phyloP scores from a whole-genome alignment of 2,329 filamentous ascomycete genomes.

The Fusarium hainanense region DNA sequence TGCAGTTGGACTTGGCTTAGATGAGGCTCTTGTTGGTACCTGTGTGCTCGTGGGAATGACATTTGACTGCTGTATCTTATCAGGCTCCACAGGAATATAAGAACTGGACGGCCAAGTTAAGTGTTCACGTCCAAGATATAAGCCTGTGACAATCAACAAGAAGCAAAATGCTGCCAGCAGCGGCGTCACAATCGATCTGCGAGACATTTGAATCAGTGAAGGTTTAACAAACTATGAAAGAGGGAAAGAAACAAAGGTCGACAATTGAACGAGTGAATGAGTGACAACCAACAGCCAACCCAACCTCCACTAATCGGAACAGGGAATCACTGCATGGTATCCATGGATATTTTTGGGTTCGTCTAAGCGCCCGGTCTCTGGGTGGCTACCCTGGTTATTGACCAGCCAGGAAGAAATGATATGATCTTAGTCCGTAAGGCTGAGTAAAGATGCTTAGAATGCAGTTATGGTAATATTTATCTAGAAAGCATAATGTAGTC shows the following conservation, averaged over 20 bases:
- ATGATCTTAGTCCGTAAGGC: not conserved
- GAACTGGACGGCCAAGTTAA: slow-evolving; percentile 16
- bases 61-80: not conserved
- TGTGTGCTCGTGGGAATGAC: not conserved
- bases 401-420: not conserved
- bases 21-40: not conserved
- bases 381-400: not conserved
- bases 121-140: slow-evolving; percentile 35
- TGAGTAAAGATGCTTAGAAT: not conserved
- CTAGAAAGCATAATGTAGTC: no score
- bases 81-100: not conserved
- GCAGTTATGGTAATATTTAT: not conserved
- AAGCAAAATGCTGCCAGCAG: slow-evolving; percentile 32
- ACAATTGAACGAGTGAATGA: not conserved
- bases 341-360: slow-evolving; percentile 13
- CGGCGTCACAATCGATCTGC: slow-evolving; percentile 13
- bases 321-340: not conserved
- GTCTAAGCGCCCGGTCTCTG: slow-evolving; percentile 13
- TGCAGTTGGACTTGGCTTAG: not conserved
- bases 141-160: slow-evolving; percentile 23
- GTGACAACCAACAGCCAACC: slow-evolving; percentile 7
- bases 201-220: slow-evolving; percentile 21
- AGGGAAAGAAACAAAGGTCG: not conserved
- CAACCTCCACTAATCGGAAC: not conserved
- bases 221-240: not conserved